Percentiles rank a stretch among this genome's conserved stretches.
Evolutionary conservation across 2,329 filamentous ascomycete genomes (phyloP).

Genomic region (Endocalyx cinctus): DNA sequence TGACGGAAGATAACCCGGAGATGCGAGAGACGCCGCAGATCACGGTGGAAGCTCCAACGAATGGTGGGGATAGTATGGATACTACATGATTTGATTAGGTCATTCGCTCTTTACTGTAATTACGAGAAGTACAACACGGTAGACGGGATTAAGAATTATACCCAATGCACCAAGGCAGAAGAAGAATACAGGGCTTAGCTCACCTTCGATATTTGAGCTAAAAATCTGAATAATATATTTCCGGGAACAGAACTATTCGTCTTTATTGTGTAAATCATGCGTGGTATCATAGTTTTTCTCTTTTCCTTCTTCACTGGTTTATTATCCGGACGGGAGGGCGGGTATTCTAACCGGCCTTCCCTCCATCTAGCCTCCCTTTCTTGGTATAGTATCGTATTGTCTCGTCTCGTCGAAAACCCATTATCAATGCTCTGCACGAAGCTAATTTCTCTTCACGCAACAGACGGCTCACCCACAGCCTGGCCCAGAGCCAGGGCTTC

Average conservation of each 20-base stretch:
- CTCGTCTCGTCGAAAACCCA: not conserved
- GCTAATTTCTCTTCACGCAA: slow-evolving; percentile 12
- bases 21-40: slow-evolving; percentile 41
- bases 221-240: too few species aligned
- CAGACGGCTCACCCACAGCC: slow-evolving; percentile 26
- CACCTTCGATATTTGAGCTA: too few species aligned
- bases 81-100: slow-evolving; percentile 42
- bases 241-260: too few species aligned
- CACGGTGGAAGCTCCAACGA: slow-evolving; percentile 44
- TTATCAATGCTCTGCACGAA: slow-evolving; percentile 1
- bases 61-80: slow-evolving; percentile 61
- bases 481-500: slow-evolving; percentile 48
- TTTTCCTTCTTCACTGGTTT: not conserved
- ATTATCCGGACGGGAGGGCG: too few species aligned
- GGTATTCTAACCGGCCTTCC: too few species aligned
- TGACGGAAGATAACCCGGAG: slow-evolving; percentile 7
- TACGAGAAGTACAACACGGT: too few species aligned
- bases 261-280: too few species aligned
- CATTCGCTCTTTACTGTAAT: too few species aligned
- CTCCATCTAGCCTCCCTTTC: too few species aligned
- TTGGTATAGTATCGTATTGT: not conserved
- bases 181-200: too few species aligned
- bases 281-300: slow-evolving; percentile 11
- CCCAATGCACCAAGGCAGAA: slow-evolving; percentile 19
- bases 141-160: slow-evolving; percentile 17